A percentile compares a stretch with the other conserved stretches of the same genome.
phyloP scores from a whole-genome alignment of 2,329 filamentous ascomycete genomes.

The Penicillium sp. region DNA sequence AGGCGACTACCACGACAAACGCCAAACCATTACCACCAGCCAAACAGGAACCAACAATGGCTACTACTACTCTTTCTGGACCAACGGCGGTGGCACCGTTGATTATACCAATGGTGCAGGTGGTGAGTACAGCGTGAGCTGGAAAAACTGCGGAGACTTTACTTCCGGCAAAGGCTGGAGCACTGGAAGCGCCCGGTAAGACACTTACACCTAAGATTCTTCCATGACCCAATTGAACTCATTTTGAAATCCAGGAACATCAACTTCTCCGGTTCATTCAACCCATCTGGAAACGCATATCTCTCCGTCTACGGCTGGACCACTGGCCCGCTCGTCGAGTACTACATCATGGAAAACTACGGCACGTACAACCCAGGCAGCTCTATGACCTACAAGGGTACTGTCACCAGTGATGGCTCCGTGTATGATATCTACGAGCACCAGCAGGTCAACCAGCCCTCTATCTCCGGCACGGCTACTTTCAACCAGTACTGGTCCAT shows the following conservation, averaged over 20 bases:
- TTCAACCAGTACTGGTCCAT: conserved; percentile 47
- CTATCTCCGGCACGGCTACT: conserved; percentile 40
- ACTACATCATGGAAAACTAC: conserved; percentile 39
- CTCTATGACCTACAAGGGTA: conserved; percentile 31
- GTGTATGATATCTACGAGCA: conserved; percentile 41
- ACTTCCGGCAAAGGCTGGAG: conserved; percentile 57
- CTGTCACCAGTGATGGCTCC: conserved; percentile 36
- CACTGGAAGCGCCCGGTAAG: conserved; percentile 52
- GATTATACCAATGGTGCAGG: conserved; percentile 47
- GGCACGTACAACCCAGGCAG: conserved; percentile 33
- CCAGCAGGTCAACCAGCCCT: conserved; percentile 39
- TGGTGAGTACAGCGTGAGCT: conserved; percentile 31
- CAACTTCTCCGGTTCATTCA: conserved; percentile 30
- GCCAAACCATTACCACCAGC: conserved; percentile 23
- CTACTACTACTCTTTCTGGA: conserved; percentile 53
- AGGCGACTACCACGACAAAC: conserved; percentile 14
- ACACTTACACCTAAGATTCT: not conserved
- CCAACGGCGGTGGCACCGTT: conserved; percentile 45
- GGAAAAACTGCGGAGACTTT: conserved; percentile 14
- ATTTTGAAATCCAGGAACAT: conserved; percentile 18
- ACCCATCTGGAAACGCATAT: conserved; percentile 32
- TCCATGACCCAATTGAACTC: conserved; percentile 17
- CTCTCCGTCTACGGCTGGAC: conserved; percentile 44
- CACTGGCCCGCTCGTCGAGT: conserved; percentile 36
- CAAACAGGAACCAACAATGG: conserved; percentile 40